Conservation (phyloP, 495 filamentous ascomycete genomes). For the Amphirosellinia nigrospora region DNA sequence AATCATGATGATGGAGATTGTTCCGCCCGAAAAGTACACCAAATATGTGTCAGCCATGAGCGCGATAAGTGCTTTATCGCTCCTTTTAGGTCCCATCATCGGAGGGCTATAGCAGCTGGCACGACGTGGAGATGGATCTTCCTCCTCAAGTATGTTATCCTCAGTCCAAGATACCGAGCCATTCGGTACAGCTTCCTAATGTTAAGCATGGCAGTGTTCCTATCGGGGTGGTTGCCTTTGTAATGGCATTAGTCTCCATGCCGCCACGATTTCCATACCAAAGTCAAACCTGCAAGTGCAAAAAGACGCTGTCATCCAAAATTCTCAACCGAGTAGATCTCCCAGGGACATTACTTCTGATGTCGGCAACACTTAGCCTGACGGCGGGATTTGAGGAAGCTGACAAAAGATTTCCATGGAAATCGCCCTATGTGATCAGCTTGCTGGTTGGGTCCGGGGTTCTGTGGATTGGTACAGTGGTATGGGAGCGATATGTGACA, state of each 20-base stretch:
- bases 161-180: not conserved
- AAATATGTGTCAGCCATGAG: constrained; percentile 55
- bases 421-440: constrained; percentile 31
- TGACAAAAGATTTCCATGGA: constrained; percentile 37
- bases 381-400: constrained; percentile 44
- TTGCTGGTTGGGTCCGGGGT: constrained; percentile 21
- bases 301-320: constrained; percentile 21
- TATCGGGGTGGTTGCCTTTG: constrained; percentile 30
- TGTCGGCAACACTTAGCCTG: constrained; percentile 36
- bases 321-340: constrained; percentile 35
- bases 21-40: constrained; percentile 51
- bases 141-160: constrained; percentile 42
- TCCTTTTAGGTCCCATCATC: constrained; percentile 50
- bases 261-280: constrained; percentile 38
- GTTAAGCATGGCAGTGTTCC: constrained; percentile 28
- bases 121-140: constrained; percentile 51
- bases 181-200: too few species aligned
- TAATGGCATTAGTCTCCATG: too few species aligned
- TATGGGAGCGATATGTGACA: constrained; percentile 38
- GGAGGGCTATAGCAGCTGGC: constrained; percentile 49
- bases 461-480: constrained; percentile 33
- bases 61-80: constrained; percentile 52
- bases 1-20: constrained; percentile 54
- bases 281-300: constrained; percentile 15
- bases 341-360: constrained; percentile 32